Conservation (phyloP, 768 basidiomycete genomes). For the Serpula lacrymans region DNA sequence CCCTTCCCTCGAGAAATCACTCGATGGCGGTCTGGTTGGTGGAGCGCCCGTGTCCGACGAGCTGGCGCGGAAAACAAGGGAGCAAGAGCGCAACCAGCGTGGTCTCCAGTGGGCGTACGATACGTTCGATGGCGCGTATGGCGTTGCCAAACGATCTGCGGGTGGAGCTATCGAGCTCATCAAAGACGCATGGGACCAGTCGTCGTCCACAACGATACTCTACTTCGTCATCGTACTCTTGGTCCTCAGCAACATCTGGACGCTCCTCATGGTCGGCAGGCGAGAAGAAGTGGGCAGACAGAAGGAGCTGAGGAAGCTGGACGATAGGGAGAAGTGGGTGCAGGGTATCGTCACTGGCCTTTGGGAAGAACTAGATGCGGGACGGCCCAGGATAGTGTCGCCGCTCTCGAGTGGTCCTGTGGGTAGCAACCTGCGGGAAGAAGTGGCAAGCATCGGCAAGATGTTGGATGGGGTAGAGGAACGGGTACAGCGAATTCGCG, state of each 20-base stretch:
- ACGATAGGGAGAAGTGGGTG: slow-evolving; percentile 74
- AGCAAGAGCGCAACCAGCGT: slow-evolving; percentile 65
- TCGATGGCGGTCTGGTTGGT: slow-evolving; percentile 9
- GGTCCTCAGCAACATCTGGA: slow-evolving; percentile 79
- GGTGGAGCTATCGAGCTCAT: slow-evolving; percentile 74
- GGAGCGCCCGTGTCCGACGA: slow-evolving; percentile 6
- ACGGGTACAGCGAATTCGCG: slow-evolving; percentile 46
- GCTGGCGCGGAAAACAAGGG: slow-evolving; percentile 47
- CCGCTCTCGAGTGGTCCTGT: slow-evolving; percentile 17
- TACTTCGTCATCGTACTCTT: slow-evolving; percentile 70
- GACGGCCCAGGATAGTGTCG: slow-evolving; percentile 28
- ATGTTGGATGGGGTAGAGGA: slow-evolving; percentile 59
- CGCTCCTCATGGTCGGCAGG: slow-evolving; percentile 44
- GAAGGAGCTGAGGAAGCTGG: slow-evolving; percentile 50
- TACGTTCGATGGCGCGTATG: slow-evolving; percentile 72
- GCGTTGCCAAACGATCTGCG: slow-evolving; percentile 69
- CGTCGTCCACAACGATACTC: slow-evolving; percentile 66
- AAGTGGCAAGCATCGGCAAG: slow-evolving; percentile 43
- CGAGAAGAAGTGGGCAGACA: slow-evolving; percentile 42
- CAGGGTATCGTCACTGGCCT: slow-evolving; percentile 68
- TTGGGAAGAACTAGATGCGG: slow-evolving; percentile 63
- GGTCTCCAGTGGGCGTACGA: slow-evolving; percentile 88
- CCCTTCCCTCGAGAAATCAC: slow-evolving; percentile 13
- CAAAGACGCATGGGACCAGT: slow-evolving; percentile 76
- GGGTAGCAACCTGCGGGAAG: slow-evolving; percentile 38